These are phyloP conservation scores for Theileria annulata DNA, from an alignment of 169 alveolate genomes.

Conservation along the genomic window DNA sequence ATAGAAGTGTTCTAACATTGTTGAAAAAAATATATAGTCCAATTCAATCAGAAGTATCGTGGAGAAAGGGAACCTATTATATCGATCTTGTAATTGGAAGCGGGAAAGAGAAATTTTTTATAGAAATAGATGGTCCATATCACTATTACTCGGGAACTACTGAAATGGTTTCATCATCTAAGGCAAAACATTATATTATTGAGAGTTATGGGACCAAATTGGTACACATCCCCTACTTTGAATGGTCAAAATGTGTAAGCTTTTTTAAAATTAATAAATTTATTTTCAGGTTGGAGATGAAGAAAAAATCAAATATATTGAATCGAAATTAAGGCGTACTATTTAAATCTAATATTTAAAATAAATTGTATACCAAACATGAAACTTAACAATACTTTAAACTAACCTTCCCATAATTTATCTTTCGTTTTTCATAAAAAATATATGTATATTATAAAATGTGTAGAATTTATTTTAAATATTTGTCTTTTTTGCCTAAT, in stretches of 20 bases:
- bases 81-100: conserved; percentile 27
- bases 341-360: not conserved
- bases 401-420: not conserved
- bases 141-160: conserved; percentile 52
- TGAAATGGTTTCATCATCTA: conserved; percentile 26
- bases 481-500: not conserved
- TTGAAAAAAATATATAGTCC: not conserved
- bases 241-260: conserved; percentile 33
- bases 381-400: not conserved
- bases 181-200: conserved; percentile 35
- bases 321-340: not conserved
- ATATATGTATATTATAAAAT: not conserved
- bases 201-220: conserved; percentile 21
- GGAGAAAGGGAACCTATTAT: conserved; percentile 26
- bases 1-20: conserved; percentile 37
- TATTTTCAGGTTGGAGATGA: conserved; percentile 1
- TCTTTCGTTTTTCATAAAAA: too few species aligned
- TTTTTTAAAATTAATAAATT: not conserved
- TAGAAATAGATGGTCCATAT: conserved; percentile 65
- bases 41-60: conserved; percentile 36
- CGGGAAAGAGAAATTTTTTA: conserved; percentile 7
- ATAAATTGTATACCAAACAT: not conserved
- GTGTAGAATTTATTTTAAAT: not conserved
- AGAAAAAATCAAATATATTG: conserved; percentile 5
- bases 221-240: conserved; percentile 52